These are phyloP conservation scores for Leccinellum luteum DNA, from an alignment of 768 basidiomycete genomes.

Conservation along the genomic window DNA sequence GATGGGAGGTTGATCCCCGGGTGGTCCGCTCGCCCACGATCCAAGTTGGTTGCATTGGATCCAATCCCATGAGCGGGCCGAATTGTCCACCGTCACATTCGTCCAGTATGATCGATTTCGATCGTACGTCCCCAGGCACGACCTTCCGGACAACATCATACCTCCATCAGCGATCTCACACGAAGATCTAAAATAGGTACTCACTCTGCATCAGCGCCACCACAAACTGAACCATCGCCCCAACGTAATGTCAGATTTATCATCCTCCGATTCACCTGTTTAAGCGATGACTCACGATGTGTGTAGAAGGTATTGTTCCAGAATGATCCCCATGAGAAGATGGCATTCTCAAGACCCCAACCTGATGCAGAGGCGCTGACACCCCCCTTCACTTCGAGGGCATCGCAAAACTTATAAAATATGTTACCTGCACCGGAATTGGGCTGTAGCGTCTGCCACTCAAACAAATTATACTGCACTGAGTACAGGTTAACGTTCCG, in stretches of 20 bases:
- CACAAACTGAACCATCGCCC: slow-evolving; percentile 46
- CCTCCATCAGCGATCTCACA: slow-evolving; percentile 33
- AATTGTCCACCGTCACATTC: slow-evolving; percentile 53
- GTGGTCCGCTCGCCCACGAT: slow-evolving; percentile 41
- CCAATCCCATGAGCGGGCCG: slow-evolving; percentile 67
- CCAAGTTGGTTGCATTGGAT: slow-evolving; percentile 74
- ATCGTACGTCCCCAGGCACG: slow-evolving; percentile 44
- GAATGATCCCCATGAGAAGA: slow-evolving; percentile 58
- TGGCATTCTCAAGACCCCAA: slow-evolving; percentile 61
- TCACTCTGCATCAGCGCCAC: slow-evolving; percentile 43
- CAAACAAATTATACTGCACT: slow-evolving; percentile 55
- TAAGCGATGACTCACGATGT: slow-evolving; percentile 36
- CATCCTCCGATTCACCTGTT: not conserved
- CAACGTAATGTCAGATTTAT: not conserved
- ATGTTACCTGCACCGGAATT: slow-evolving; percentile 38
- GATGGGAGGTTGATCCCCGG: slow-evolving; percentile 32
- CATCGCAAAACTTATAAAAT: slow-evolving; percentile 42
- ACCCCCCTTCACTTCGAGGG: slow-evolving; percentile 39
- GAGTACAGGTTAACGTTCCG: slow-evolving; percentile 18
- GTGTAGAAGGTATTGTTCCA: slow-evolving; percentile 52
- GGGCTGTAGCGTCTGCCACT: slow-evolving; percentile 66
- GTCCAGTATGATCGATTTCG: slow-evolving; percentile 44
- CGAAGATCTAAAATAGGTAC: slow-evolving; percentile 18
- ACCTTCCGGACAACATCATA: slow-evolving; percentile 17
- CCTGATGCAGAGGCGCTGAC: slow-evolving; percentile 44